Base-by-base conservation (phyloP, 2,329 filamentous ascomycete species). In the Xylariaceae sp. region DNA sequence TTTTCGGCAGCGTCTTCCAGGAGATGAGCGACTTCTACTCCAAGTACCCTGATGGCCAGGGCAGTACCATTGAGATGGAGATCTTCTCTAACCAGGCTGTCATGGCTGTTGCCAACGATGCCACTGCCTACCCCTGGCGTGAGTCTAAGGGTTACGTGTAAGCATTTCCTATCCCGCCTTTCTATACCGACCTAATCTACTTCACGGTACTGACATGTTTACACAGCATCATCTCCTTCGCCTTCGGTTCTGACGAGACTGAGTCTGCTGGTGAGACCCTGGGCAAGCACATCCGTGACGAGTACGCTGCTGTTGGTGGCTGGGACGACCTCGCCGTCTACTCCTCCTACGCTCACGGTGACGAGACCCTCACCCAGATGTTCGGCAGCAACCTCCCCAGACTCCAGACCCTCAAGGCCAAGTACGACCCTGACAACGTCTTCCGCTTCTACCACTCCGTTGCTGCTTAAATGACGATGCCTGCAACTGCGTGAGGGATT, bases 121-220 rank as follows among this genome's bases (percentile, higher is more conserved):
- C 56, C 3, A 67, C 66, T 4, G 65, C 66, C 0, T 69, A 66
- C 23, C 56, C 67, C 3, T 67, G 63, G 64, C 50, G 64, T 30
- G 62, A 68, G 15, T 3, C 56, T 45, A 35, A 3, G 17, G 57
- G 23, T 37, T 48, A 45, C 41, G 34, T 53, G 58, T 64, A 59
- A 47, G 56, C 13, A 13, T 34, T 61, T 35, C 17, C 23, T 13
- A 10, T 41, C 39, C 23, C 39, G 5, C 34, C 8, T 41, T 45
- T 23, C 53, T 2, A 15, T 35, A 2, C 23, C 13, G 2, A 35
- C 18, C 13, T 2, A 35, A 35, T 23, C 13, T 2, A 35, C 13
- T n/a, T 37, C 10, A 10, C 18, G 4, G 4, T 23, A 11, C 49
- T 51, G 18, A 34, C 18, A n/a, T n/a, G 5, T 45, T 45, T n/a